phyloP scores from a whole-genome alignment of 495 filamentous ascomycete genomes.

The Talaromyces trachyspermus region DNA sequence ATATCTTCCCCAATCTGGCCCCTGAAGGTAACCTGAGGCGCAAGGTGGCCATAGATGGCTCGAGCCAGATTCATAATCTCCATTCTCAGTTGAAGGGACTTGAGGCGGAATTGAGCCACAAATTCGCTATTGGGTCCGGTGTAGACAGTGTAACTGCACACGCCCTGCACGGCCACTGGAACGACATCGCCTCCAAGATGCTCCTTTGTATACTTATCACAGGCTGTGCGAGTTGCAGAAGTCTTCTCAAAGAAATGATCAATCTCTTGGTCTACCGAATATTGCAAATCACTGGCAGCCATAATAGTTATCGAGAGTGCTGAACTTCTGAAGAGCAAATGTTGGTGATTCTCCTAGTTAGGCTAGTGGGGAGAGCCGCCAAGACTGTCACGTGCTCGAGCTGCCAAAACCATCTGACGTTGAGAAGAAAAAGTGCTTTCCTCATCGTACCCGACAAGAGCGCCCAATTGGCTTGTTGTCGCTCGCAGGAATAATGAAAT shows the following conservation, averaged over 20 bases:
- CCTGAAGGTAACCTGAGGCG: slow-evolving; percentile 23
- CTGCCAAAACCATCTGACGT: no score
- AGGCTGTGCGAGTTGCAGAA: slow-evolving; percentile 27
- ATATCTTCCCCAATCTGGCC: slow-evolving; percentile 26
- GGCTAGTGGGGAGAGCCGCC: no score
- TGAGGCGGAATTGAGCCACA: slow-evolving; percentile 35
- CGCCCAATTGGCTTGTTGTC: no score
- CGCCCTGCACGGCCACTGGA: slow-evolving; percentile 31
- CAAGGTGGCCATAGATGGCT: slow-evolving; percentile 25
- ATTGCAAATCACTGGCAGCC: slow-evolving; percentile 17
- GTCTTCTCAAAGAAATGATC: slow-evolving; percentile 29
- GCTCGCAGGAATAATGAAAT: slow-evolving; percentile 14
- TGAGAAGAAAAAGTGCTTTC: no score
- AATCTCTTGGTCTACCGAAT: slow-evolving; percentile 31
- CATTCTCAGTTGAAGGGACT: slow-evolving; percentile 22
- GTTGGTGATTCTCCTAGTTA: no score
- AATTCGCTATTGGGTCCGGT: slow-evolving; percentile 29
- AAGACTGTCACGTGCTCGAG: no score
- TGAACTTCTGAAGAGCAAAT: no score
- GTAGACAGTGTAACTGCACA: slow-evolving; percentile 37
- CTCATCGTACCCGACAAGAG: no score
- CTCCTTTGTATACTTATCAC: slow-evolving; percentile 23
- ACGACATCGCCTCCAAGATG: slow-evolving; percentile 24
- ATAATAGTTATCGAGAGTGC: neutral
- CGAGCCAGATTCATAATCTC: slow-evolving; percentile 21